Evolutionary conservation across 1,139 yeast genomes (phyloP).

Genomic region (Kurtzmaniella natalensis): DNA sequence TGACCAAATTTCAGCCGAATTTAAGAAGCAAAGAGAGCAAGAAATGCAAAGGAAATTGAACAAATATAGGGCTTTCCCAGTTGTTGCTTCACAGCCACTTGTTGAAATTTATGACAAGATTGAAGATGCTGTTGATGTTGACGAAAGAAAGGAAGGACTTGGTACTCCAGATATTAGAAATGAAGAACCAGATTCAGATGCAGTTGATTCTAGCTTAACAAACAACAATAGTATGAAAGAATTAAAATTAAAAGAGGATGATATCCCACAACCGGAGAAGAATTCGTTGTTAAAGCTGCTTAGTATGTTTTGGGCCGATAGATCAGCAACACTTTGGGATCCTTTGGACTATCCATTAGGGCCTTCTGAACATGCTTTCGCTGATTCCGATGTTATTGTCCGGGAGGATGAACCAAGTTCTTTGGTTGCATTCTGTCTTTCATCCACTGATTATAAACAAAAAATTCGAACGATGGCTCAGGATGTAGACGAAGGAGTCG

Average conservation of each 20-base stretch:
- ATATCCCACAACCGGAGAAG: constrained; percentile 54
- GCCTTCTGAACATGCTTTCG: constrained; percentile 84
- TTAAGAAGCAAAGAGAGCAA: constrained; percentile 79
- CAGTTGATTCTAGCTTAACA: too few species aligned
- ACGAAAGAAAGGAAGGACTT: constrained; percentile 13
- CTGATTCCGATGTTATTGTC: constrained; percentile 89
- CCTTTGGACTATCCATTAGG: constrained; percentile 81
- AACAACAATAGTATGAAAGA: constrained; percentile 4
- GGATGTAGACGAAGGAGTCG: constrained; percentile 9
- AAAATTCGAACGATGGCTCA: constrained; percentile 47
- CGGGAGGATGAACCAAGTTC: constrained; percentile 98
- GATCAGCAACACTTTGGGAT: constrained; percentile 95
- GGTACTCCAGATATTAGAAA: constrained; percentile 6
- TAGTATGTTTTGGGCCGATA: constrained; percentile 94
- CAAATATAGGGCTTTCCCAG: constrained; percentile 70
- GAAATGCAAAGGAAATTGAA: constrained; percentile 62
- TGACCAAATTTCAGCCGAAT: constrained; percentile 78
- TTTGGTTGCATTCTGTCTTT: constrained; percentile 85
- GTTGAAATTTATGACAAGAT: constrained; percentile 90
- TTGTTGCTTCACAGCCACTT: constrained; percentile 76
- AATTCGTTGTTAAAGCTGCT: constrained; percentile 77
- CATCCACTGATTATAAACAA: constrained; percentile 75
- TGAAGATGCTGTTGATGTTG: constrained; percentile 72
- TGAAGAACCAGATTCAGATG: constrained; percentile 7
- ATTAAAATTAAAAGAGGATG: constrained; percentile 10